phyloP scores from a whole-genome alignment of 2,329 filamentous ascomycete species.

The Fusarium nematophilum region DNA sequence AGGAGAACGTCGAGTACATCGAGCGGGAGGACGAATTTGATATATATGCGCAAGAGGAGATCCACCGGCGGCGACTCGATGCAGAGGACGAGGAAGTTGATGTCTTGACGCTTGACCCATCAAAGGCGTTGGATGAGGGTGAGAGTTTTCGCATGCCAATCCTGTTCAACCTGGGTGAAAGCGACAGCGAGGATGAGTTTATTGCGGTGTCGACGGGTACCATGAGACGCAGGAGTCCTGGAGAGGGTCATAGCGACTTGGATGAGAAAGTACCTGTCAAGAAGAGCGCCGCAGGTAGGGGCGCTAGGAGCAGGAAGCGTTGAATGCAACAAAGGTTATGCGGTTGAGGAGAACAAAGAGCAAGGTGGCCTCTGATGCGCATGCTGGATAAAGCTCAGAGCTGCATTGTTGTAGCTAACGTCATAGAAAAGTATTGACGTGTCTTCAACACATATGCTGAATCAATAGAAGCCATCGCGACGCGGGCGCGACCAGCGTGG shows the following conservation, averaged over 20 bases:
- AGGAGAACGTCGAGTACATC: conserved; percentile 97
- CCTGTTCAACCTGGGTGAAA: conserved; percentile 90
- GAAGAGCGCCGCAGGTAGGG: conserved; percentile 52
- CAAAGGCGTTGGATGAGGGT: conserved; percentile 69
- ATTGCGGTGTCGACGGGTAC: conserved; percentile 78
- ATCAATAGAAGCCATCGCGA: conserved; percentile 10
- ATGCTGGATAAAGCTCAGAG: conserved; percentile 13
- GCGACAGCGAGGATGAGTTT: conserved; percentile 94
- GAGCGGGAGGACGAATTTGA: conserved; percentile 98
- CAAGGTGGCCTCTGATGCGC: conserved; percentile 32
- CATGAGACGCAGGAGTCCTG: conserved; percentile 86
- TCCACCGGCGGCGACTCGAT: conserved; percentile 90
- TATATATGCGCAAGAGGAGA: conserved; percentile 93
- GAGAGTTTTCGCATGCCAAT: conserved; percentile 90
- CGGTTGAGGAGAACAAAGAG: conserved; percentile 16
- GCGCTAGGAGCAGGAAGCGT: conserved; percentile 54
- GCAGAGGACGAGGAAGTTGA: conserved; percentile 95
- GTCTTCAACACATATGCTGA: conserved; percentile 16
- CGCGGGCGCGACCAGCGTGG: conserved; percentile 2
- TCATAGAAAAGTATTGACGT: conserved; percentile 8
- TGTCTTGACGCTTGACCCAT: conserved; percentile 80
- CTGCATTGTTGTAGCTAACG: conserved; percentile 22
- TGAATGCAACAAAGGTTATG: conserved; percentile 24
- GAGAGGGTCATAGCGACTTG: conserved; percentile 73
- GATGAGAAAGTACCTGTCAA: conserved; percentile 54